Evolutionary conservation across 441 rosid genomes (phyloP), one percentile per base, ranked within the genome.

Genomic region (Iberis amara): DNA sequence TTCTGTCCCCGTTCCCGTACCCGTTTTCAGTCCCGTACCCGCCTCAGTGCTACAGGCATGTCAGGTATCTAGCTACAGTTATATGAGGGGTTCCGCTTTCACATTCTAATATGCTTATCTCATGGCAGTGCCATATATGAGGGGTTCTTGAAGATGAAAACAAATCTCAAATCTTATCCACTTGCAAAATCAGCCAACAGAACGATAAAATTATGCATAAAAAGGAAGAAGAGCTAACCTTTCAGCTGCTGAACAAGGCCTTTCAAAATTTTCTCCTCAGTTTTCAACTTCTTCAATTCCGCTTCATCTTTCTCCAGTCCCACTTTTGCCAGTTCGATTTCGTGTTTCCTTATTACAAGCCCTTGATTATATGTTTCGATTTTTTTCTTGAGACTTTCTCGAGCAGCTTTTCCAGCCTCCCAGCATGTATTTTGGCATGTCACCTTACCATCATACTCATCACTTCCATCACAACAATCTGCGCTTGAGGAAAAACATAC

Each of bases 381-480:
- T 55, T 76, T 89, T 45, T 75, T 82, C 70, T 66, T 73, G 67
- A 92, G 71, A 68, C 72, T 92, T 56, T 82, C 84, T 52, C 90
- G 69, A 54, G 96, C 96, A 28, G 76, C 86, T 78, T 82, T 89
- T 8, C 99, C 97, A 59, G 90, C 89, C 65, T 92, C 92, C 98
- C 99, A 92, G 71, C 97, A 92, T 36, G 90, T 78, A 68, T 89
- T 82, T 45, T 66, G 60, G 71, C 99, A 92, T 52, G 76, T 68
- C 31, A 81, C 72, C 65, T 65, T 61, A 41, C 92, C 92, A 62
- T 81, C 96, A 69, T 92, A 89, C 70, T 92, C 99, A 33, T 92
- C 99, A 64, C 94, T 92, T 60, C 98, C 97, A 57, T 89, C 99
- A 67, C 99, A 92, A 67, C 97, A 92, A 72, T 89, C 96, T 92